Evolutionary conservation across 1,139 yeast species (phyloP).

Genomic region (Meyerozyma sp.): DNA sequence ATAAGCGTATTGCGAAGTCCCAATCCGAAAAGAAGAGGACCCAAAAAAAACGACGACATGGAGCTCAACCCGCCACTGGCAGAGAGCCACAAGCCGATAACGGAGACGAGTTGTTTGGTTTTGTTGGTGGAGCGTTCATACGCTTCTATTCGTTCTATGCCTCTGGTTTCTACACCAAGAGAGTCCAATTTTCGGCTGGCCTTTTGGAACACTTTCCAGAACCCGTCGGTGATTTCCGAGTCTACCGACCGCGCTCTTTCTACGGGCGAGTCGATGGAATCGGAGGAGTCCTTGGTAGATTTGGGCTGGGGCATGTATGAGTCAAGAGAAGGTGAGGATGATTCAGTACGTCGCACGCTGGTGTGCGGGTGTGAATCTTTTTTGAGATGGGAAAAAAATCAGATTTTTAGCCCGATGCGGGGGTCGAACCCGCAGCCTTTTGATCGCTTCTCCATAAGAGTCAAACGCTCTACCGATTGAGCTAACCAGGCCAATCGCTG

Average conservation of each 20-base stretch:
- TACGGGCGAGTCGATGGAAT: background rate
- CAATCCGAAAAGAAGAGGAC: conserved; percentile 63
- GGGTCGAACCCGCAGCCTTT: conserved; percentile 20
- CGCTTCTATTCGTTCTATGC: conserved; percentile 73
- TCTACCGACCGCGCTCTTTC: background rate
- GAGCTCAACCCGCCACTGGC: conserved; percentile 84
- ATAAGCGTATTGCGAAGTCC: conserved; percentile 59
- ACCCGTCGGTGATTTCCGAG: background rate
- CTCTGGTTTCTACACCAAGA: conserved; percentile 68
- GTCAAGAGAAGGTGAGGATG: too few relatives aligned
- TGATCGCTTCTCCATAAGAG: conserved; percentile 18
- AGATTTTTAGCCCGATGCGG: conserved; percentile 17
- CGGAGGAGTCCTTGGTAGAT: background rate
- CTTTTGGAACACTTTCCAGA: background rate
- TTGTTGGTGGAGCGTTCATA: conserved; percentile 56
- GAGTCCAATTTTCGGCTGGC: conserved; percentile 24
- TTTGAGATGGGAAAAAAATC: too few relatives aligned
- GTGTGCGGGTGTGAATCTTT: background rate
- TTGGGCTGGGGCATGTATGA: background rate
- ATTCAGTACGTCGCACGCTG: too few relatives aligned
- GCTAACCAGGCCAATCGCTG: conserved; percentile 20
- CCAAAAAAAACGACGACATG: conserved; percentile 74
- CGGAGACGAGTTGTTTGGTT: conserved; percentile 47
- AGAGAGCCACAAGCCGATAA: conserved; percentile 74
- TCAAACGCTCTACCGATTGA: conserved; percentile 26